A percentile compares a stretch with the other conserved stretches of the same genome.
These are phyloP conservation scores for Neoboletus brunneissimus DNA, from an alignment of 768 basidiomycete species.

Conservation along the genomic window DNA sequence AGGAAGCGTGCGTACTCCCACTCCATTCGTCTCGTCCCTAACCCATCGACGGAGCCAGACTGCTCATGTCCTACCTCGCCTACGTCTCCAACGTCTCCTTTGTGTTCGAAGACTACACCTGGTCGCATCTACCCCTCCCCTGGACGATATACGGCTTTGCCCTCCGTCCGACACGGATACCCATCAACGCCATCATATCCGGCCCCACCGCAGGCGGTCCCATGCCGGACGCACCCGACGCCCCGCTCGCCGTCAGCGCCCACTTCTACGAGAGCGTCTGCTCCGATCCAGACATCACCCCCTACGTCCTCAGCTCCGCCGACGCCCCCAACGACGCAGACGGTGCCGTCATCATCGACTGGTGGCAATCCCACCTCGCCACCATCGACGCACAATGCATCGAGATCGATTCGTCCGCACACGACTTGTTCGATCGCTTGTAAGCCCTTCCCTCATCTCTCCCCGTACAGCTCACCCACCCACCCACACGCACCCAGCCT, in stretches of 20 bases:
- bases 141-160: constrained; percentile 55
- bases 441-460: constrained; percentile 26
- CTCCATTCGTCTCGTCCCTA: too few relatives aligned
- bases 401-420: constrained; percentile 40
- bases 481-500: constrained; percentile 42
- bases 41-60: too few relatives aligned
- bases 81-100: constrained; percentile 49
- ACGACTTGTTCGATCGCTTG: constrained; percentile 47
- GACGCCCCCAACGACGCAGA: constrained; percentile 38
- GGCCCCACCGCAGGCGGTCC: constrained; percentile 55
- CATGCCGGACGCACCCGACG: constrained; percentile 22
- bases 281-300: constrained; percentile 29
- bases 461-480: background rate
- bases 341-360: constrained; percentile 43
- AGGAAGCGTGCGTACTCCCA: constrained; percentile 63
- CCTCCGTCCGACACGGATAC: constrained; percentile 49
- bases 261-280: constrained; percentile 52
- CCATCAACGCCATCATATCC: constrained; percentile 56
- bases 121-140: constrained; percentile 53
- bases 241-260: constrained; percentile 42
- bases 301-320: constrained; percentile 36
- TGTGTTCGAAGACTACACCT: constrained; percentile 62
- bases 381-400: constrained; percentile 40
- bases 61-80: constrained; percentile 53
- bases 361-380: constrained; percentile 47